phyloP scores from a whole-genome alignment of 805 yeast species.

The Candida gorgasii region DNA sequence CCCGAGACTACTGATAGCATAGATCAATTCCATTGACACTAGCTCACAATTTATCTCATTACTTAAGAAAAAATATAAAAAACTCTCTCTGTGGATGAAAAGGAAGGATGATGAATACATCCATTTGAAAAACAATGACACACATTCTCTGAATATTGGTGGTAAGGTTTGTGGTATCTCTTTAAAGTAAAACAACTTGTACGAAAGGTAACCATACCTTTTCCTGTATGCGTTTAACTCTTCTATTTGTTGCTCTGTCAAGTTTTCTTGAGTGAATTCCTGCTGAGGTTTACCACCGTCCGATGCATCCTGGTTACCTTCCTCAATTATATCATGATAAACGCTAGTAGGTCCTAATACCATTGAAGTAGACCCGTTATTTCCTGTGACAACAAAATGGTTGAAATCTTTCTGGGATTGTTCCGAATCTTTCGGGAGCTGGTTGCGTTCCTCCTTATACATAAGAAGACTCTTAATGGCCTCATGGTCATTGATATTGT shows the following conservation, averaged over 20 bases:
- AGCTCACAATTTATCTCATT: conserved; percentile 17
- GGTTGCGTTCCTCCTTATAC: background rate
- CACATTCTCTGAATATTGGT: conserved; percentile 7
- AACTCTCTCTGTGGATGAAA: conserved; percentile 15
- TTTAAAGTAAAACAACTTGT: conserved; percentile 9
- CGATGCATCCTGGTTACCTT: background rate
- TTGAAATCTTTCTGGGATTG: conserved; percentile 5
- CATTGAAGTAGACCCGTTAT: conserved; percentile 4
- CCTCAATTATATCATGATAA: conserved; percentile 11
- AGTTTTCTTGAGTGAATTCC: background rate
- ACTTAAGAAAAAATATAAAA: conserved; percentile 16
- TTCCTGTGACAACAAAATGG: conserved; percentile 8
- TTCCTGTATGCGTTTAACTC: conserved; percentile 4
- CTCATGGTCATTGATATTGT: conserved; percentile 6
- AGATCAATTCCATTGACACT: conserved; percentile 11
- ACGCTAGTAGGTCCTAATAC: conserved; percentile 16
- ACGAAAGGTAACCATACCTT: conserved; percentile 7
- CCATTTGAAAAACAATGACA: conserved; percentile 14
- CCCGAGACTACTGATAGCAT: conserved; percentile 12
- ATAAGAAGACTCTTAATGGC: conserved; percentile 2
- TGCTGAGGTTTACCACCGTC: background rate
- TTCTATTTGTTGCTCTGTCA: conserved; percentile 1
- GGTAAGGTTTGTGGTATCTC: background rate
- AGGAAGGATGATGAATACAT: conserved; percentile 12
- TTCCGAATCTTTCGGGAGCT: background rate